Evolutionary conservation across 164 flowering plant genomes (phyloP), one percentile per base, ranked within the genome.

Genomic region (Vitis riparia): DNA sequence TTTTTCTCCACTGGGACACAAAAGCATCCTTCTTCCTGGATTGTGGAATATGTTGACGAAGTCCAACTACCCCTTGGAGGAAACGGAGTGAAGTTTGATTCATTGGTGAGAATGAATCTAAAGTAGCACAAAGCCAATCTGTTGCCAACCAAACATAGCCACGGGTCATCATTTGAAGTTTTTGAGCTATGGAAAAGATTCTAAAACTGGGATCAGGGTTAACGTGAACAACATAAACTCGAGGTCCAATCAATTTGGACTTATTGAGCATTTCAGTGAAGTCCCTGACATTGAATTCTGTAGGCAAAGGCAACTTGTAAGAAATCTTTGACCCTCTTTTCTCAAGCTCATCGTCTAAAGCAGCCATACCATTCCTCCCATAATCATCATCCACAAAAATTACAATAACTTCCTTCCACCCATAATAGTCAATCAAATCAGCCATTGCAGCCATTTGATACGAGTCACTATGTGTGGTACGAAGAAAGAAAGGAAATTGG

Each of bases 371-470:
- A 51, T 87, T 87, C 69, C 97, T 84, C 11, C 97, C 96, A 76
- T 84, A 81, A 62, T 91, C 93, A 76, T 89, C 87, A 73, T 92
- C 97, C 9, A 82, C 74, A 66, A 49, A 87, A 12, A 93, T 65
- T 16, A 83, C 89, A 68, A 87, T 82, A 51, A 91, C 82, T 77
- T 89, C 85, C 56, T 75, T 81, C 94, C 95, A 91, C 12, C 79
- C 86, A 78, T 80, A 87, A 71, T 70, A 82, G 13, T 79, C 71
- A 19, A 91, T 72, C 47, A 92, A 59, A 72, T 85, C 86, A 73
- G 94, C 90, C 76, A 93, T 82, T 49, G 95, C 97, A 74, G 78
- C 56, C 98, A 93, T 93, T 72, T 93, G 98, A 69, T 69, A 66
- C 59, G 80, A 68, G 68, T 91, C 97, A 62, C 89, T 89, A 57